phyloP scores from a whole-genome alignment of 306 rosid species.

The Abrus pulchellus region DNA sequence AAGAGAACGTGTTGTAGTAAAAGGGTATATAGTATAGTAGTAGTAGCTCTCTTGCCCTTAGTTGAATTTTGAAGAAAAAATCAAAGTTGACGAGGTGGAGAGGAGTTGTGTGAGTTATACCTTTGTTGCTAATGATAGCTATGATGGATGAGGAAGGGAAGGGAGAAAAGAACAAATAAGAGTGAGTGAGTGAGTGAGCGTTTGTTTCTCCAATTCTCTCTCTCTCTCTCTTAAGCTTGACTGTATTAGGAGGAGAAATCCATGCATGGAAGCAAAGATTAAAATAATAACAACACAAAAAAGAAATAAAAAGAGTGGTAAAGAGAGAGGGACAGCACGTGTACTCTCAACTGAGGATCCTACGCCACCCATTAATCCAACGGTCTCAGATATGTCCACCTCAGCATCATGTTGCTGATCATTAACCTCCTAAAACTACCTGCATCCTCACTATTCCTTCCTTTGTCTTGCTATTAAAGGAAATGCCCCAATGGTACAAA shows the following conservation, averaged over 20 bases:
- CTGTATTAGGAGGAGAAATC: conserved; percentile 90
- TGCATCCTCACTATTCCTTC: conserved; percentile 78
- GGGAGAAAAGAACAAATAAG: conserved; percentile 40
- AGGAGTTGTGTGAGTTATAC: conserved; percentile 42
- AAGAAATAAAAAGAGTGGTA: conserved; percentile 24
- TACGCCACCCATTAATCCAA: conserved; percentile 71
- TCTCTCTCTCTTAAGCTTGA: conserved; percentile 55
- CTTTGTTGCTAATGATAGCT: conserved; percentile 68
- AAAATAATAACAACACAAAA: background rate
- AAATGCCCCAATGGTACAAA: conserved; percentile 37
- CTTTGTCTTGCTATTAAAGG: conserved; percentile 76
- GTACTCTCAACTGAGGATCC: conserved; percentile 80
- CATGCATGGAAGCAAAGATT: conserved; percentile 93
- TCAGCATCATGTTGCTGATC: conserved; percentile 49
- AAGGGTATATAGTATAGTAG: background rate
- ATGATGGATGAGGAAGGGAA: conserved; percentile 57
- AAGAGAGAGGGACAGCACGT: conserved; percentile 74
- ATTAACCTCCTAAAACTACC: conserved; percentile 60
- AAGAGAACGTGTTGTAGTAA: conserved; percentile 44
- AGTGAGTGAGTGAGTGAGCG: conserved; percentile 62
- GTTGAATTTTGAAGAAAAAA: conserved; percentile 56
- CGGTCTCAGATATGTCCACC: conserved; percentile 54
- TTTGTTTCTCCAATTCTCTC: conserved; percentile 57
- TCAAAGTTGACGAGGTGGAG: conserved; percentile 29
- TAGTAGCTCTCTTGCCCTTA: conserved; percentile 26